Base-by-base conservation (phyloP, 2,329 filamentous ascomycete genomes). In the Pseudocercospora musae region DNA sequence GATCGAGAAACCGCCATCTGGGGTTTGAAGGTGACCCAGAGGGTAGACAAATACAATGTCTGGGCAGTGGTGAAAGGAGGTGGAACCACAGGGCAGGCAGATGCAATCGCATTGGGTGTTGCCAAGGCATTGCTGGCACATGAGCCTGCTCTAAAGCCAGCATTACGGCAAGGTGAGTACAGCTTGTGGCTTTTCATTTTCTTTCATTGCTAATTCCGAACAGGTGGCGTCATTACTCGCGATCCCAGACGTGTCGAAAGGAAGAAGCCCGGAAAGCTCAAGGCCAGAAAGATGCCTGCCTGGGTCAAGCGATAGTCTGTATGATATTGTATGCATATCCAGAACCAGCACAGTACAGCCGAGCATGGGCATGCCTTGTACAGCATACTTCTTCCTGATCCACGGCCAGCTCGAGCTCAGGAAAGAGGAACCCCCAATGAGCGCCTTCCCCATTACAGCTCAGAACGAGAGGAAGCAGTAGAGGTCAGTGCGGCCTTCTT, bases 261-360 rank as follows among this genome's bases (percentile, higher is more conserved):
- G 77, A 99, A 99, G 88, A 98, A 99, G 86, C 87, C 92, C 61
- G 96, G 95, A 70, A 91, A 92, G 74, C 79, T 96, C 80, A 99
- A 99, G 85, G 94, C 95, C 62, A 90, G 95, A 80, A 99, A 99
- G 87, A 96, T 90, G 87, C 94, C 94, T 64, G 86, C 95, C 72
- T 99, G 96, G 95, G 93, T 98, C 84, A 98, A 97, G 87, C 82
- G 86, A 76, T 88, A 70, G 66, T 27, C 37, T 33, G 62, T 60
- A 60, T 60, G 21, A 63, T 63, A 63, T 44, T 63, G 58, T 60
- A 57, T 49, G 60, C 27, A 57, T 57, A 57, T 57, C 40, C 23
- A 31, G 18, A 7, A 18, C 37, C 37, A 40, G 13, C 37, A 40
- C 2, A n/a, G 37, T 40, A 40, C 37, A 40, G 37, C 37, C 37